Percentiles rank a stretch among this genome's conserved stretches.
phyloP scores from a whole-genome alignment of 768 basidiomycete species.

The Pleurotus ostreatus region DNA sequence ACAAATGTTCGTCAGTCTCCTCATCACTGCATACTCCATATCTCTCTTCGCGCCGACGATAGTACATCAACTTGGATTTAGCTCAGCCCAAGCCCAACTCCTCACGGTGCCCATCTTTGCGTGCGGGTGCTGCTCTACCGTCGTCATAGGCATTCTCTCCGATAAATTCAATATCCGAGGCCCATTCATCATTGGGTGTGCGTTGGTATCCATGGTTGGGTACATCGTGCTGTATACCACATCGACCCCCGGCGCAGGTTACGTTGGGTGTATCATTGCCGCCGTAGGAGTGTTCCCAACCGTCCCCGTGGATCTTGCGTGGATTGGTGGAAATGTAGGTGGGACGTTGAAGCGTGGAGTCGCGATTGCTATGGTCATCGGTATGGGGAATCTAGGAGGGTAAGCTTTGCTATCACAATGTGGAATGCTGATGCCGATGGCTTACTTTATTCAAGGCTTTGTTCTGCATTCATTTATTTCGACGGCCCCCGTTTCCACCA shows the following conservation, averaged over 20 bases:
- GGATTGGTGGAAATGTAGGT: conserved; percentile 52
- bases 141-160: conserved; percentile 36
- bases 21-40: conserved; percentile 40
- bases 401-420: conserved; percentile 9
- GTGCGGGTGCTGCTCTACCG: conserved; percentile 40
- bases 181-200: conserved; percentile 42
- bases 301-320: conserved; percentile 43
- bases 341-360: conserved; percentile 52
- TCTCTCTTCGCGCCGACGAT: conserved; percentile 50
- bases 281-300: conserved; percentile 51
- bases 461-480: conserved; percentile 34
- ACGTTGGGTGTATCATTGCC: conserved; percentile 44
- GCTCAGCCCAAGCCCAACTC: conserved; percentile 45
- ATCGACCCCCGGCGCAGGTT: conserved; percentile 29
- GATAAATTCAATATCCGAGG: conserved; percentile 40
- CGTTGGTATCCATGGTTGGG: conserved; percentile 43
- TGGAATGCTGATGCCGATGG: neutral
- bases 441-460: conserved; percentile 26
- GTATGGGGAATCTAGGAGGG: conserved; percentile 52
- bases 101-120: conserved; percentile 49
- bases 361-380: conserved; percentile 48
- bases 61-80: conserved; percentile 43
- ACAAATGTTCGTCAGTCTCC: conserved; percentile 20
- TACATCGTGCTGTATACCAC: conserved; percentile 44
- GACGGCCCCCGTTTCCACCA: conserved; percentile 31